Conservation (phyloP, 2,329 filamentous ascomycete genomes). For the Fusarium siculi region DNA sequence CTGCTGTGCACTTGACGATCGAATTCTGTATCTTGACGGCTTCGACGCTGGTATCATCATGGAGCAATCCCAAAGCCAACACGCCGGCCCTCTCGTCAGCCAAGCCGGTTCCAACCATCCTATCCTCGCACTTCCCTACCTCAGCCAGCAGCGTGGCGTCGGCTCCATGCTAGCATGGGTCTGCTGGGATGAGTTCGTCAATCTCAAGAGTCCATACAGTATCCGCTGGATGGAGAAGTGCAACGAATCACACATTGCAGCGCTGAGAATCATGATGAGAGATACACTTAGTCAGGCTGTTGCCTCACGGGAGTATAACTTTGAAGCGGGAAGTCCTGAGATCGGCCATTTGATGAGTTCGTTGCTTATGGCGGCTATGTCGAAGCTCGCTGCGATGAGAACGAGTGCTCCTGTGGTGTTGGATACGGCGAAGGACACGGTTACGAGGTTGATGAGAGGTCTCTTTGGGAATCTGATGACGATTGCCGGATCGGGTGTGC, state of each 20-base stretch:
- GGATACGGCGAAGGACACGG: conserved; percentile 6
- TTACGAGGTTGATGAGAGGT: conserved; percentile 8
- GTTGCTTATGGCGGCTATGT: conserved; percentile 17
- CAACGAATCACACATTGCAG: conserved; percentile 10
- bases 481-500: background rate
- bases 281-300: conserved; percentile 5
- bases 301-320: background rate
- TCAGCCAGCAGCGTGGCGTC: background rate
- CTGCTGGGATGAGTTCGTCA: conserved; percentile 24
- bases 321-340: background rate
- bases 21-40: conserved; percentile 9
- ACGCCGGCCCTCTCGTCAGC: background rate
- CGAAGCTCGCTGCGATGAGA: conserved; percentile 4
- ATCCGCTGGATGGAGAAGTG: conserved; percentile 28
- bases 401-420: conserved; percentile 1
- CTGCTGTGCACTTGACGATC: conserved; percentile 1
- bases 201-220: conserved; percentile 8
- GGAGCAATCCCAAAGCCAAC: conserved; percentile 14
- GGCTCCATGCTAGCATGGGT: conserved; percentile 22
- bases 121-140: conserved; percentile 5
- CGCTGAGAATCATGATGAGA: conserved; percentile 11
- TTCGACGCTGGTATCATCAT: conserved; percentile 22
- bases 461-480: conserved; percentile 19
- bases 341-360: conserved; percentile 21
- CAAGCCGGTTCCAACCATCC: conserved; percentile 1